A percentile compares a stretch with the other conserved stretches of the same genome.
phyloP scores from a whole-genome alignment of 352 stramenopile species.

The Phytopythium litorale region DNA sequence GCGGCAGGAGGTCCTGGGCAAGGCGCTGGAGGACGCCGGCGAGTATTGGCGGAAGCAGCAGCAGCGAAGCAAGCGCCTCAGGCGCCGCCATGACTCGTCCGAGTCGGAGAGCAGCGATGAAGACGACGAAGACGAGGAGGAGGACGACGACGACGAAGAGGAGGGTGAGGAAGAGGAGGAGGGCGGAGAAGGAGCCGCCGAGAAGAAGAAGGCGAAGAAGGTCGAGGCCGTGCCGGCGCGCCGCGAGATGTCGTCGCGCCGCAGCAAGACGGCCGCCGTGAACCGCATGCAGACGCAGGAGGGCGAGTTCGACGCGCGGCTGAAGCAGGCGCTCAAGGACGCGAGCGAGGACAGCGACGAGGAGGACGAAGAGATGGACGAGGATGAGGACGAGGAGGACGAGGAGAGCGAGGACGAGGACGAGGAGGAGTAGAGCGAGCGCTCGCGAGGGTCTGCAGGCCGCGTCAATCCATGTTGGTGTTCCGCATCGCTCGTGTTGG shows the following conservation, averaged over 20 bases:
- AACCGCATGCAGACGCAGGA: slow-evolving; percentile 59
- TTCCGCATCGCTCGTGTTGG: neutral
- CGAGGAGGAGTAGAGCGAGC: slow-evolving; percentile 14
- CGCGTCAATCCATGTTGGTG: neutral
- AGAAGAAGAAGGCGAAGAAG: slow-evolving; percentile 7
- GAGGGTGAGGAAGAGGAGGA: slow-evolving; percentile 5
- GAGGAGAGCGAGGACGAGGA: slow-evolving; percentile 22
- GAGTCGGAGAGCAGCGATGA: slow-evolving; percentile 34
- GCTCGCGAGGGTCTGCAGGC: neutral
- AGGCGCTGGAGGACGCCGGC: slow-evolving; percentile 32
- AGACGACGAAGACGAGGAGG: slow-evolving; percentile 20
- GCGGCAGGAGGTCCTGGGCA: slow-evolving; percentile 27
- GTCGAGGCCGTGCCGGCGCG: slow-evolving; percentile 12
- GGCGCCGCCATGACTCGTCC: slow-evolving; percentile 16
- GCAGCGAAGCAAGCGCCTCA: slow-evolving; percentile 24
- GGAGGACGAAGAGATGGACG: slow-evolving; percentile 19
- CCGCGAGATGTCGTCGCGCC: slow-evolving; percentile 40
- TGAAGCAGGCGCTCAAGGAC: slow-evolving; percentile 49
- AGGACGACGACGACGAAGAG: slow-evolving; percentile 16
- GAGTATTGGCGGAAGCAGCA: slow-evolving; percentile 37
- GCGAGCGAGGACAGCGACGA: slow-evolving; percentile 28
- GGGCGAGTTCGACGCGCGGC: slow-evolving; percentile 48
- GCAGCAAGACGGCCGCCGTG: slow-evolving; percentile 53
- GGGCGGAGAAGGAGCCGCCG: slow-evolving; percentile 5
- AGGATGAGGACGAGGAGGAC: slow-evolving; percentile 24